phyloP scores from a whole-genome alignment of 768 basidiomycete genomes.

The Asterophora parasitica region DNA sequence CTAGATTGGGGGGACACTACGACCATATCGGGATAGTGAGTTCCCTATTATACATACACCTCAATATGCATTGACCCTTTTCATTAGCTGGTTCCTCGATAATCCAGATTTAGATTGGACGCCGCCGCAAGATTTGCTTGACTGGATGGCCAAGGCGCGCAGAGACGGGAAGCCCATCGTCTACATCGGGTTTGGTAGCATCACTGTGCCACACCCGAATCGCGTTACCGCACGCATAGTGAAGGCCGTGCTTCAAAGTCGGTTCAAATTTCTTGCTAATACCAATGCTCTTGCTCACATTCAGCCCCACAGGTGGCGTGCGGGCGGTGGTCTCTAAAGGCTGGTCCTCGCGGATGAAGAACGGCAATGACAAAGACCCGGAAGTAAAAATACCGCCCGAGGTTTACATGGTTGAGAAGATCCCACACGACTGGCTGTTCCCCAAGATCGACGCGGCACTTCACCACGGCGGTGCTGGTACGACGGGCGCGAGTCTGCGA shows the following conservation, averaged over 20 bases:
- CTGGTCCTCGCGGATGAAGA: conserved; percentile 57
- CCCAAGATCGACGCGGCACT: conserved; percentile 56
- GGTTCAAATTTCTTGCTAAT: conserved; percentile 13
- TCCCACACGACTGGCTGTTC: conserved; percentile 68
- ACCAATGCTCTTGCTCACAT: not conserved
- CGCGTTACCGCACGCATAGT: conserved; percentile 51
- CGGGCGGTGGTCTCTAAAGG: conserved; percentile 66
- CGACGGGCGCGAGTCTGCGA: conserved; percentile 62
- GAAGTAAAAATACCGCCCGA: conserved; percentile 46
- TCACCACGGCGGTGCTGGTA: conserved; percentile 70
- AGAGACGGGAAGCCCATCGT: conserved; percentile 55
- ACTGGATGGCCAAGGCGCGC: conserved; percentile 54
- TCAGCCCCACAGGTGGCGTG: conserved; percentile 41
- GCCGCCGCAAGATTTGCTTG: conserved; percentile 42
- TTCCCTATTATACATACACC: no score
- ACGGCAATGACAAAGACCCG: conserved; percentile 25
- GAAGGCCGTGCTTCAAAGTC: conserved; percentile 56
- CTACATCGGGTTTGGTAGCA: conserved; percentile 69
- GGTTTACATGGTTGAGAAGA: conserved; percentile 54
- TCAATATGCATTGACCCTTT: conserved; percentile 2
- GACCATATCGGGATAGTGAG: conserved; percentile 52
- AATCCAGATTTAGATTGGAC: conserved; percentile 57
- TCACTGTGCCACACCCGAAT: conserved; percentile 58
- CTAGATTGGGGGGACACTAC: conserved; percentile 63
- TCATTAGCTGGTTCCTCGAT: conserved; percentile 57